A percentile compares a stretch with the other conserved stretches of the same genome.
Evolutionary conservation across 2,329 filamentous ascomycete genomes (phyloP).

Genomic region (Pseudodiploospora longispora): DNA sequence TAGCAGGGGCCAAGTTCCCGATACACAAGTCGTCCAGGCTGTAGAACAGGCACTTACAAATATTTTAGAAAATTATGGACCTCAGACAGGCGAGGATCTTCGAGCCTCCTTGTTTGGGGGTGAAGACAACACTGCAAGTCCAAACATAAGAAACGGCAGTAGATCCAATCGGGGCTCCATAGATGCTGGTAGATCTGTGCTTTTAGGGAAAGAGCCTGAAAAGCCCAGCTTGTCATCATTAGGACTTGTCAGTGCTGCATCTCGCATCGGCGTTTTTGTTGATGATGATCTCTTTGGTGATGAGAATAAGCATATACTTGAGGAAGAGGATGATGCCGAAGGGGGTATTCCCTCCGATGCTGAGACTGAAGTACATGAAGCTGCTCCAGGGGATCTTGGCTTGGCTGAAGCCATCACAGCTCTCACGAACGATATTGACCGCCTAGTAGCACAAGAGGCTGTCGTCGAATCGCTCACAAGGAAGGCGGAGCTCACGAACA

Average conservation of each 20-base stretch:
- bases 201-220: slow-evolving; percentile 38
- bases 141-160: slow-evolving; percentile 46
- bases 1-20: slow-evolving; percentile 48
- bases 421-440: slow-evolving; percentile 85
- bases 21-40: slow-evolving; percentile 77
- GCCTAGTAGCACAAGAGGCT: slow-evolving; percentile 76
- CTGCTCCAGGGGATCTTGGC: slow-evolving; percentile 87
- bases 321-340: slow-evolving; percentile 71
- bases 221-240: slow-evolving; percentile 88
- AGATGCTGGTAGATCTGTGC: slow-evolving; percentile 36
- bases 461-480: slow-evolving; percentile 85
- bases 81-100: slow-evolving; percentile 55
- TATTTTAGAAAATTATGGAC: slow-evolving; percentile 75
- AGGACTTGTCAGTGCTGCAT: slow-evolving; percentile 79
- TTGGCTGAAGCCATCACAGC: slow-evolving; percentile 85
- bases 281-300: slow-evolving; percentile 91
- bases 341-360: slow-evolving; percentile 48
- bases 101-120: slow-evolving; percentile 55
- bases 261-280: slow-evolving; percentile 84
- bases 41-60: slow-evolving; percentile 89
- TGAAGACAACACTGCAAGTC: slow-evolving; percentile 35
- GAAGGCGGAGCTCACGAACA: slow-evolving; percentile 96
- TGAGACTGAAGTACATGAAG: slow-evolving; percentile 83
- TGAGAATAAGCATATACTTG: slow-evolving; percentile 74
- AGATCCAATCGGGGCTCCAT: slow-evolving; percentile 55